Evolutionary conservation across 306 rosid species (phyloP), one percentile per base, ranked within the genome.

Genomic region (Canavalia ensiformis): DNA sequence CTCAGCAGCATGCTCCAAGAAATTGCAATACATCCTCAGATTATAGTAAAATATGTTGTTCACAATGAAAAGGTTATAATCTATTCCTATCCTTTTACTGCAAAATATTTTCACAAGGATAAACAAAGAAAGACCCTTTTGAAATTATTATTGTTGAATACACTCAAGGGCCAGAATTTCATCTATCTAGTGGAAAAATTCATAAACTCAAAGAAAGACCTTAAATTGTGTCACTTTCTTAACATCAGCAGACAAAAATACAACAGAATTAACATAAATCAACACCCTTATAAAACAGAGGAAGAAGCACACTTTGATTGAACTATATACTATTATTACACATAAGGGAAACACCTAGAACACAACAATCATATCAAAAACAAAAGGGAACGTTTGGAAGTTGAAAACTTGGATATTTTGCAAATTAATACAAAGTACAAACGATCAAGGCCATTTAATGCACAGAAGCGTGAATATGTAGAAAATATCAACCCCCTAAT

Each of bases 1-100:
- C 83, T 89, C 95, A 18, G 89, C 87, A 51, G 95, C 97, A 72
- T 89, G 92, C 85, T 90, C 97, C 82, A 85, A 88, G 80, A 92
- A 92, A 90, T 92, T 90, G 94, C 95, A 89, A 84, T 90, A 92
- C 97, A 90, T 92, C 82, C 81, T 80, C 58, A 9, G 7, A 79
- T 69, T 58, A n/a, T 2, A 10, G 7, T 6, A 65, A 65, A n/a
- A 39, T 37, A 63, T 35, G 11, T 44, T 68, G 11, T 44, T 68
- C 33, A 72, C 46, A 66, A n/a, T 41, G 11, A 41, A 66, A 4
- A 37, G 41, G 41, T n/a, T 18, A 56, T 9, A 30, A 58, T 29
- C 2, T 29, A 5, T 9, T 29, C 39, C 13, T 30, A 58, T 13
- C 65, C 65, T 58, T 29, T 58, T 29, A 58, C 62, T 18, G 9